Conservation (phyloP, 139 green algal genomes). For the Chlorella sp. region DNA sequence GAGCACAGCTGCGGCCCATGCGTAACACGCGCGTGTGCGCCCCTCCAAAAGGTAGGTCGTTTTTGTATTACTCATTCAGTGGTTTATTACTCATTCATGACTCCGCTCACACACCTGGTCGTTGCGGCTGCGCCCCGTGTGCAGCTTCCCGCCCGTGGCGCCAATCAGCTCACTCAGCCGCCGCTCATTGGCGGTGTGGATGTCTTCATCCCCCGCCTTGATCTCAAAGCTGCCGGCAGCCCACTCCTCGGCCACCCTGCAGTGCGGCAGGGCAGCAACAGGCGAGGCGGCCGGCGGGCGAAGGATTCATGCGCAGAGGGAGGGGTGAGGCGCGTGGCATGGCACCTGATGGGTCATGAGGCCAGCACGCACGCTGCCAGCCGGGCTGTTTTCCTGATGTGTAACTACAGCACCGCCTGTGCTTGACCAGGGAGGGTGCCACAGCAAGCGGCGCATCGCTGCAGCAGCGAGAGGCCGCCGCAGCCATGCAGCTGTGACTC, state of each 20-base stretch:
- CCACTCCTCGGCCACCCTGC: slow-evolving; percentile 80
- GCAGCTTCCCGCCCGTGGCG: slow-evolving; percentile 94
- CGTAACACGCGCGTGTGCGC: neutral
- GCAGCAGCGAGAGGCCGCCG: no score
- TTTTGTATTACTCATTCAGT: no score
- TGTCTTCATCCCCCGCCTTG: slow-evolving; percentile 94
- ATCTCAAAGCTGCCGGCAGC: slow-evolving; percentile 77
- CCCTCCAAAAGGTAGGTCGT: no score
- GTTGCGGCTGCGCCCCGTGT: slow-evolving; percentile 96
- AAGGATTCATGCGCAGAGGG: no score
- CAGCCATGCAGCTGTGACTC: no score
- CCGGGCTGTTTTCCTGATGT: no score
- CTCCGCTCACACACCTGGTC: slow-evolving; percentile 81
- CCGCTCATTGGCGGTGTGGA: slow-evolving; percentile 98
- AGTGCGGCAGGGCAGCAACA: neutral
- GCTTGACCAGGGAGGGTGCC: no score
- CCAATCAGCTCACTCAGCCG: slow-evolving; percentile 92
- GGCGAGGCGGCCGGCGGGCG: neutral
- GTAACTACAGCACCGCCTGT: no score
- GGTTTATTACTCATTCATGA: neutral
- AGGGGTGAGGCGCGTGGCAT: neutral
- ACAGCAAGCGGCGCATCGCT: no score
- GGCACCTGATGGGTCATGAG: neutral
- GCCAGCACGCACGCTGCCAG: no score
- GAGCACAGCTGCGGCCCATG: no score